Evolutionary conservation across 2,329 filamentous ascomycete genomes (phyloP), one percentile per base, ranked within the genome.

Genomic region (Xylariaceae sp.): DNA sequence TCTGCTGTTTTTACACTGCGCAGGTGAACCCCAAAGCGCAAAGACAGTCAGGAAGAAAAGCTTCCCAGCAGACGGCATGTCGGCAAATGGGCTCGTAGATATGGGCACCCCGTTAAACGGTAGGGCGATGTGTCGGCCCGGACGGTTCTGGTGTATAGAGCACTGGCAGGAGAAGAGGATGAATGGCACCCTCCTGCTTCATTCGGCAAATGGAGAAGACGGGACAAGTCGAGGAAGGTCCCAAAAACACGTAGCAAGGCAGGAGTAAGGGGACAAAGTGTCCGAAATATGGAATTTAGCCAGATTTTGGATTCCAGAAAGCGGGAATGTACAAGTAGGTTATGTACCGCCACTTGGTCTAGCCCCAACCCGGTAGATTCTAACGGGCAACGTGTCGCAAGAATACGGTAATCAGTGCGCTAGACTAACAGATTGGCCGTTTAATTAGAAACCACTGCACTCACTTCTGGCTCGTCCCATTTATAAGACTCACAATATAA

Each of bases 21-120:
- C 77, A 36, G 76, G 72, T 36, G 75, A 66, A 29, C 74, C 75
- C 80, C 78, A 83, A 53, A 84, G 77, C 55, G 81, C 73, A 70
- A 84, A 82, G 53, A 84, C 67, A 26, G 77, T 77, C 57, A 84
- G 75, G 65, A 78, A 84, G 64, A 84, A 83, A 46, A 81, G 71
- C 62, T 77, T 78, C 60, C 76, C 74, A 32, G 80, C 80, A 62
- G 79, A 72, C 68, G 74, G 81, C 81, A 84, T 84, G 58, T 55
- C 64, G 63, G 55, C 33, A 47, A 50, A 56, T 26, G 58, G 56
- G 59, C 47, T 57, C 41, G 29, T 15, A 60, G 35, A 43, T 57
- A 58, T 51, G 49, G 53, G 55, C 55, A 57, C 53, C 27, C 49
- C 32, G 44, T 33, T 33, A 50, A 59, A 49, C 30, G 43, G 37